Evolutionary conservation across 176 grass and related monocot species (phyloP).

Genomic region (Stipa capillata): DNA sequence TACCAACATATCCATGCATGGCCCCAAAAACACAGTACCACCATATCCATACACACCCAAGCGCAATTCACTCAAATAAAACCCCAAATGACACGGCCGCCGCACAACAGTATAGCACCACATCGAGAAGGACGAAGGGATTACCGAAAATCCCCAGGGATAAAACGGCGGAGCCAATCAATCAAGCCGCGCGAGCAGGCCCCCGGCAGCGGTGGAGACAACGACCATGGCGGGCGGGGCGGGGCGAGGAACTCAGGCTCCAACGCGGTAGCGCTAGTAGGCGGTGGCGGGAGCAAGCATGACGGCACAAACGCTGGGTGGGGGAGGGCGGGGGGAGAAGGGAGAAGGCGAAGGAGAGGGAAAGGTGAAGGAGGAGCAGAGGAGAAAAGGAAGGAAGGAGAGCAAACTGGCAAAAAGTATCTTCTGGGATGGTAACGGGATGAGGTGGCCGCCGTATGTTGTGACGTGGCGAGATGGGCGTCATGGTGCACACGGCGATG

Average conservation of each 20-base stretch:
- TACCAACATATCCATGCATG: too few relatives aligned
- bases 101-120: not conserved
- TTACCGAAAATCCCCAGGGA: not conserved
- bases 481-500: not conserved
- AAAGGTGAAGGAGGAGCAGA: not conserved
- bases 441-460: slow-evolving; percentile 7
- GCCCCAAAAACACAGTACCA: not conserved
- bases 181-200: slow-evolving; percentile 23
- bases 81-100: not conserved
- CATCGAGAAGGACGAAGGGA: not conserved
- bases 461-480: slow-evolving; percentile 13
- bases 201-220: not conserved
- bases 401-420: not conserved
- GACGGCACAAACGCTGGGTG: not conserved
- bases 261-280: not conserved
- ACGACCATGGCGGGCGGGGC: not conserved
- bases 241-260: not conserved
- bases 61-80: not conserved
- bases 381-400: not conserved
- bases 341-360: not conserved
- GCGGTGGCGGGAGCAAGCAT: not conserved
- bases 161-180: not conserved
- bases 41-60: not conserved
- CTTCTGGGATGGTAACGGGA: not conserved
- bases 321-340: not conserved